A percentile compares a stretch with the other conserved stretches of the same genome.
These are phyloP conservation scores for Chlamydomonas eustigma DNA, from an alignment of 139 green algal genomes.

Conservation along the genomic window DNA sequence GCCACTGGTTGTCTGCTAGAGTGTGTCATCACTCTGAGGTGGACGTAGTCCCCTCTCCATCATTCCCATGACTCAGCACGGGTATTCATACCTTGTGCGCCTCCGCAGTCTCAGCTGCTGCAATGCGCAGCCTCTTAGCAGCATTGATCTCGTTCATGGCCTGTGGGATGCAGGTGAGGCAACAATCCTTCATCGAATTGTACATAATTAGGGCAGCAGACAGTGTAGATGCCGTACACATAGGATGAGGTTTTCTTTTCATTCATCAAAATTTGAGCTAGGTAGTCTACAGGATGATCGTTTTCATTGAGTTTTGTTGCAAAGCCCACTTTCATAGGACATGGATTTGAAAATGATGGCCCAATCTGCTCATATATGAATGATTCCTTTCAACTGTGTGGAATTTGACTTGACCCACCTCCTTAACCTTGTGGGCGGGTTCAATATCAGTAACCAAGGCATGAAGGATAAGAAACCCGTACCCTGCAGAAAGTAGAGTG, in stretches of 20 bases:
- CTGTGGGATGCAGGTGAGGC: background rate
- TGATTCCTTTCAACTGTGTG: background rate
- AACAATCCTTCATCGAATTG: background rate
- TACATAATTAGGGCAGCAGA: background rate
- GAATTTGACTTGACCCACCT: slow-evolving; percentile 1
- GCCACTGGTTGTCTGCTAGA: background rate
- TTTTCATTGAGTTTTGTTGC: too few relatives aligned
- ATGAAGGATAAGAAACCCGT: slow-evolving; percentile 85
- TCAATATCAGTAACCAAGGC: slow-evolving; percentile 75
- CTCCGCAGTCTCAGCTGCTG: slow-evolving; percentile 72
- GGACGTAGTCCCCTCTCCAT: background rate
- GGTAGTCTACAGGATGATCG: background rate
- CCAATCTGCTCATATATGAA: background rate
- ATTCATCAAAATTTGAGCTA: background rate
- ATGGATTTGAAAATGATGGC: background rate
- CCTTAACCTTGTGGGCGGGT: slow-evolving; percentile 56
- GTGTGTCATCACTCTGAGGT: too few relatives aligned
- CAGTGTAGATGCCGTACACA: background rate
- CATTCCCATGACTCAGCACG: background rate
- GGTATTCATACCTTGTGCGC: slow-evolving; percentile 64
- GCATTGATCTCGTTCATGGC: slow-evolving; percentile 91
- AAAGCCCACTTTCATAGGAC: background rate
- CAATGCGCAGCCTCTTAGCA: slow-evolving; percentile 61
- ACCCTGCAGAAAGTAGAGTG: slow-evolving; percentile 30
- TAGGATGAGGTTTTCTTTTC: background rate